Percentiles rank a stretch among this genome's conserved stretches.
Evolutionary conservation across 1,284 basidiomycete species (phyloP).

Genomic region (Hypsizygus ulmarius): DNA sequence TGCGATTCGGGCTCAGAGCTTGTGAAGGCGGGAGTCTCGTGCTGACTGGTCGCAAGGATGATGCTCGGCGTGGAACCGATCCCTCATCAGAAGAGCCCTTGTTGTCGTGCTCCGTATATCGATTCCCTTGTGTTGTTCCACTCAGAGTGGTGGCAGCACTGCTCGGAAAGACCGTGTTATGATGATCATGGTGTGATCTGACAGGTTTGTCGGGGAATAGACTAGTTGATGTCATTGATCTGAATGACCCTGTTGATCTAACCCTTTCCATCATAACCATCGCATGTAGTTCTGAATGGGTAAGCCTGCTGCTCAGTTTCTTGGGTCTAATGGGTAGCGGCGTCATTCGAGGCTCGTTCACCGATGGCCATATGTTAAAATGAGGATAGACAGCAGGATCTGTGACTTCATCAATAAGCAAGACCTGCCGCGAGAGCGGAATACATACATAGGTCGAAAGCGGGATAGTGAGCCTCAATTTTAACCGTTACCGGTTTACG

Average conservation of each 20-base stretch:
- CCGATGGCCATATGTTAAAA: constrained; percentile 29
- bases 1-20: constrained; percentile 9
- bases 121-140: neutral
- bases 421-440: neutral
- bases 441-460: constrained; percentile 32
- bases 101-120: neutral
- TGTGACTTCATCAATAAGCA: constrained; percentile 6
- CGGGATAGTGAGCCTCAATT: constrained; percentile 25
- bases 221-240: neutral
- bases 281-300: constrained; percentile 37
- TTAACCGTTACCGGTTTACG: neutral
- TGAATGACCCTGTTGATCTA: constrained; percentile 17
- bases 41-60: constrained; percentile 1
- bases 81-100: constrained; percentile 1
- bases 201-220: neutral
- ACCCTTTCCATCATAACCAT: constrained; percentile 35
- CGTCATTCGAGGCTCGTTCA: constrained; percentile 11
- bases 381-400: constrained; percentile 38
- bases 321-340: constrained; percentile 7
- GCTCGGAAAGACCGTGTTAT: constrained; percentile 18
- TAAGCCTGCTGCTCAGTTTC: constrained; percentile 25
- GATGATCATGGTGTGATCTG: constrained; percentile 29
- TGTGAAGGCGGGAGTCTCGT: constrained; percentile 12
- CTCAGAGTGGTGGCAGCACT: constrained; percentile 3
- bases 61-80: constrained; percentile 4